phyloP scores from a whole-genome alignment of 2,329 filamentous ascomycete genomes.

The Helotiales sp. region DNA sequence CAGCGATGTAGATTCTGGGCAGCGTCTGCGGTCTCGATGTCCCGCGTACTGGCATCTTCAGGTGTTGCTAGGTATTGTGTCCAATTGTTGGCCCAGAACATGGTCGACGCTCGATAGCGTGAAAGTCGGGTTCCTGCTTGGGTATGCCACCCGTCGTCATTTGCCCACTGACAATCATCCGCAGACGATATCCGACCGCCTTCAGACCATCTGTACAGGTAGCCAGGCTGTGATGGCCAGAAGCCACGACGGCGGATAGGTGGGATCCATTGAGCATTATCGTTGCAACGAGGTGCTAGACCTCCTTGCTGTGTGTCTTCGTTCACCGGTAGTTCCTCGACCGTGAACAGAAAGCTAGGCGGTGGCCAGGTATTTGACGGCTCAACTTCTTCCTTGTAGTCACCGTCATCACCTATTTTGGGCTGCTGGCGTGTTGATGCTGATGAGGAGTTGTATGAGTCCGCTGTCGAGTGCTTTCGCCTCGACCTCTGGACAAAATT shows the following conservation, averaged over 20 bases:
- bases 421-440: background rate
- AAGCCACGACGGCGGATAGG: conserved; percentile 22
- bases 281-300: conserved; percentile 10
- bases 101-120: conserved; percentile 12
- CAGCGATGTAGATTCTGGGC: conserved; percentile 16
- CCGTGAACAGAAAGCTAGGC: conserved; percentile 39
- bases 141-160: background rate
- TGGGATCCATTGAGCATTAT: conserved; percentile 25
- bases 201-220: conserved; percentile 28
- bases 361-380: background rate
- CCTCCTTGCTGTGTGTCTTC: conserved; percentile 26
- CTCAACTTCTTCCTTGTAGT: background rate
- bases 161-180: background rate
- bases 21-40: background rate
- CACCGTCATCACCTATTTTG: no score
- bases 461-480: background rate
- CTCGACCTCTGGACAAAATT: background rate
- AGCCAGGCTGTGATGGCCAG: conserved; percentile 13
- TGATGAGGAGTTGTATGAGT: conserved; percentile 2
- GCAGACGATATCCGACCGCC: background rate
- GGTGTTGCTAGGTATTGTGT: conserved; percentile 13
- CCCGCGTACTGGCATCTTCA: conserved; percentile 10
- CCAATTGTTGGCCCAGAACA: conserved; percentile 23
- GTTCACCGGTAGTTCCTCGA: conserved; percentile 41
- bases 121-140: background rate